Conservation (phyloP, 768 basidiomycete species). For the Ramaria sp. region DNA sequence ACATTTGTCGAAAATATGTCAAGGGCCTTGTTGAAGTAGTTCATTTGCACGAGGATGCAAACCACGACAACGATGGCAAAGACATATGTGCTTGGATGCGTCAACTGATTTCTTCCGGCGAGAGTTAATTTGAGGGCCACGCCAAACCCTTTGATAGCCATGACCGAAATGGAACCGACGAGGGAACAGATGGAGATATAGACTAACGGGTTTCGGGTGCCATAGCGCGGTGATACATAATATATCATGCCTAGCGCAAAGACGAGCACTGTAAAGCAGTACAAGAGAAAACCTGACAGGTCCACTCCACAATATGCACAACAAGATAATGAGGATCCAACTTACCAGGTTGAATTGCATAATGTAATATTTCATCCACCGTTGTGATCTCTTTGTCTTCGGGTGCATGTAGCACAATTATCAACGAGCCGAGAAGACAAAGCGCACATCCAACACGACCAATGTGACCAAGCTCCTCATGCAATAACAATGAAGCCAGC, state of each 20-base stretch:
- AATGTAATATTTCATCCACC: constrained; percentile 86
- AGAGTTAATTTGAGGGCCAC: constrained; percentile 93
- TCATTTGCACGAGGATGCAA: constrained; percentile 90
- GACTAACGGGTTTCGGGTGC: constrained; percentile 78
- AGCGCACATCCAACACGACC: constrained; percentile 80
- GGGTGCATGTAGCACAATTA: constrained; percentile 94
- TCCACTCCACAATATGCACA: background rate
- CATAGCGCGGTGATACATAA: constrained; percentile 71
- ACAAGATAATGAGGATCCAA: constrained; percentile 3
- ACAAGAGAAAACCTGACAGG: constrained; percentile 75
- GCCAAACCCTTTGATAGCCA: constrained; percentile 98
- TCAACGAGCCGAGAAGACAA: constrained; percentile 78
- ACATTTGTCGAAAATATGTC: constrained; percentile 97
- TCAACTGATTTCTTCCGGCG: constrained; percentile 89
- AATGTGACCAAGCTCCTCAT: constrained; percentile 89
- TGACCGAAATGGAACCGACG: constrained; percentile 93
- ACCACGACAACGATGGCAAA: constrained; percentile 72
- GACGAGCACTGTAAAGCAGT: constrained; percentile 75
- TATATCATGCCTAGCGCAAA: constrained; percentile 85
- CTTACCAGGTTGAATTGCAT: constrained; percentile 88
- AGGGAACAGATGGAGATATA: constrained; percentile 96
- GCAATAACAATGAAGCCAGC: constrained; percentile 84
- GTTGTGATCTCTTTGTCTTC: constrained; percentile 89
- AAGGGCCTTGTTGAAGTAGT: constrained; percentile 96
- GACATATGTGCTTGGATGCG: constrained; percentile 91